These are phyloP conservation scores for Dactylorhiza incarnata DNA, from an alignment of 106 monocot species.

Conservation along the genomic window DNA sequence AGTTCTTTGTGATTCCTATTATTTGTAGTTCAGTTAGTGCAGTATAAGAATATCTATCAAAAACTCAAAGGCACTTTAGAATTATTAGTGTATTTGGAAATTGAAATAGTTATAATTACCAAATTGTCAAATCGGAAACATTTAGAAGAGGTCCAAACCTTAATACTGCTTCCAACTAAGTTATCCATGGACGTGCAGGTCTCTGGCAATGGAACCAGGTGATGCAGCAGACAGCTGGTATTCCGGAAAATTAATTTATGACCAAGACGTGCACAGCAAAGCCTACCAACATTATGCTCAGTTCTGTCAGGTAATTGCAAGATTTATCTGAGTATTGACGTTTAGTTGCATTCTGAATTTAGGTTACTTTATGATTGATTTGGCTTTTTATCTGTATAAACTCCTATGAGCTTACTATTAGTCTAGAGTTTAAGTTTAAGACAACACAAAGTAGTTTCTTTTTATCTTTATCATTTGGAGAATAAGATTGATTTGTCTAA, in stretches of 20 bases:
- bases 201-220: slow-evolving; percentile 35
- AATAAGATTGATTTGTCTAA: not conserved
- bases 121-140: not conserved
- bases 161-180: not conserved
- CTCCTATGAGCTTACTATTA: not conserved
- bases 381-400: not conserved
- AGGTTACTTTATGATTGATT: not conserved
- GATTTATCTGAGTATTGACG: not conserved
- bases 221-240: slow-evolving; percentile 50
- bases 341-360: not conserved
- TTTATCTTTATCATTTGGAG: not conserved
- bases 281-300: slow-evolving; percentile 68
- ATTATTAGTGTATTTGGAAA: not conserved
- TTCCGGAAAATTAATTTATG: slow-evolving; percentile 58
- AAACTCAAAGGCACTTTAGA: not conserved
- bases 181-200: slow-evolving; percentile 24
- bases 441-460: not conserved
- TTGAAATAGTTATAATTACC: not conserved
- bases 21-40: not conserved
- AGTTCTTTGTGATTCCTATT: not conserved
- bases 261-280: slow-evolving; percentile 47
- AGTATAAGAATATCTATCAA: not conserved
- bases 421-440: not conserved
- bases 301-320: slow-evolving; percentile 42
- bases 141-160: not conserved